These are phyloP conservation scores for Setomelanomma holmii DNA, from an alignment of 2,329 filamentous ascomycete genomes.

Conservation along the genomic window DNA sequence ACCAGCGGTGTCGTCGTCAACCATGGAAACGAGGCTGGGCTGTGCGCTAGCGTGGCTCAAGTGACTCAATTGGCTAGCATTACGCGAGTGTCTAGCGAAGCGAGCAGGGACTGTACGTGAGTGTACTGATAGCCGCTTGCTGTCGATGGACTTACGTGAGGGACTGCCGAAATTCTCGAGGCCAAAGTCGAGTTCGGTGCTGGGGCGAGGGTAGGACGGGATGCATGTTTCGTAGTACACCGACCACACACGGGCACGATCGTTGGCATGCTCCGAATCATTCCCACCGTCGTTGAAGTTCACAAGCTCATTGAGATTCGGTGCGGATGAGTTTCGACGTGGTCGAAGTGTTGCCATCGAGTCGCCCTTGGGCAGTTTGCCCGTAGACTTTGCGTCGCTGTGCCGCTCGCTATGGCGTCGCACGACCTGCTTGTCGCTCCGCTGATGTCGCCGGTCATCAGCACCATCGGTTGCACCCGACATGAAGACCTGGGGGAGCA, in stretches of 20 bases:
- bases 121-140: conserved; percentile 17
- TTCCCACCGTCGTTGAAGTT: conserved; percentile 16
- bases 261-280: conserved; percentile 14
- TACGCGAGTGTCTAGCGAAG: conserved; percentile 24
- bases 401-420: conserved; percentile 4
- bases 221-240: conserved; percentile 46
- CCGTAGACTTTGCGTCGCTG: conserved; percentile 13
- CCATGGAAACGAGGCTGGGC: conserved; percentile 19
- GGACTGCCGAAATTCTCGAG: conserved; percentile 22
- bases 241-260: conserved; percentile 43
- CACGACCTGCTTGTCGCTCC: neutral
- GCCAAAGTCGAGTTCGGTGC: conserved; percentile 20
- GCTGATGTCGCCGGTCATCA: neutral
- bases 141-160: conserved; percentile 27
- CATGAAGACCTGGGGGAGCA: conserved; percentile 50
- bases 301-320: conserved; percentile 18
- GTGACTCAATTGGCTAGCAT: conserved; percentile 29
- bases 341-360: conserved; percentile 36
- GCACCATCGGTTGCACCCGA: conserved; percentile 16
- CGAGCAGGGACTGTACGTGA: conserved; percentile 21
- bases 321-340: conserved; percentile 30
- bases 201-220: conserved; percentile 33
- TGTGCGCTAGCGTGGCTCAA: conserved; percentile 22
- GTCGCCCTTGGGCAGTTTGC: conserved; percentile 21
- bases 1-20: conserved; percentile 17